These are phyloP conservation scores for Geotrichum reessii DNA, from an alignment of 1,139 yeast genomes.

Conservation along the genomic window DNA sequence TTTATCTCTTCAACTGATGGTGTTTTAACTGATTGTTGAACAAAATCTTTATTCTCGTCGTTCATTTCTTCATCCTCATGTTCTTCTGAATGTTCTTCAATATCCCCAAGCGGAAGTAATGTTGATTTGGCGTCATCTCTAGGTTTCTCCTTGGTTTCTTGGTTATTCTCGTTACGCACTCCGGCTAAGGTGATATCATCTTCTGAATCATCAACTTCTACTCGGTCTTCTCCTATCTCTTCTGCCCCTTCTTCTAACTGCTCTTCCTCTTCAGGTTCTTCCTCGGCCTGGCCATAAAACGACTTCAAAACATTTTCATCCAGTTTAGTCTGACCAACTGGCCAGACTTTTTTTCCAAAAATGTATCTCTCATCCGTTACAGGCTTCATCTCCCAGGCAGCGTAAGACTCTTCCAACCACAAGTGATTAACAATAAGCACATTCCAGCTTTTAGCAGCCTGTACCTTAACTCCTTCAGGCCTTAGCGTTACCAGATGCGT, in stretches of 20 bases:
- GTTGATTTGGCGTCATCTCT: neutral
- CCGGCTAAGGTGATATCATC: neutral
- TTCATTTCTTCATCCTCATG: slow-evolving; percentile 12
- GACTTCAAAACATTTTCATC: slow-evolving; percentile 40
- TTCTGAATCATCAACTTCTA: neutral
- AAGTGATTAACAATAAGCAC: slow-evolving; percentile 62
- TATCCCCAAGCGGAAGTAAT: neutral
- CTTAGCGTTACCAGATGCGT: slow-evolving; percentile 69
- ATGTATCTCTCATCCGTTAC: slow-evolving; percentile 43
- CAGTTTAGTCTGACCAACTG: slow-evolving; percentile 50
- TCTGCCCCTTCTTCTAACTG: slow-evolving; percentile 7
- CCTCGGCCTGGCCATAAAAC: slow-evolving; percentile 36
- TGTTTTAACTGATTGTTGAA: neutral
- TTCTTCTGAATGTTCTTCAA: neutral
- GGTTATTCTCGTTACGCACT: neutral
- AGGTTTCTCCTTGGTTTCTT: neutral
- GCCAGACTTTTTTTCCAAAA: slow-evolving; percentile 42
- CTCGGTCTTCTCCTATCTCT: slow-evolving; percentile 1
- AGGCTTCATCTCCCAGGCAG: slow-evolving; percentile 53
- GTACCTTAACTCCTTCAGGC: slow-evolving; percentile 66
- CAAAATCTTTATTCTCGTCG: slow-evolving; percentile 13
- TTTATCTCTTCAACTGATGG: neutral
- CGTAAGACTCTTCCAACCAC: slow-evolving; percentile 85
- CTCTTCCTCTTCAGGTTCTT: slow-evolving; percentile 21
- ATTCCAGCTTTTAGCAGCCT: slow-evolving; percentile 64